A percentile compares a stretch with the other conserved stretches of the same genome.
phyloP scores from a whole-genome alignment of 2,329 filamentous ascomycete species.

The Penicillium corylophilum region DNA sequence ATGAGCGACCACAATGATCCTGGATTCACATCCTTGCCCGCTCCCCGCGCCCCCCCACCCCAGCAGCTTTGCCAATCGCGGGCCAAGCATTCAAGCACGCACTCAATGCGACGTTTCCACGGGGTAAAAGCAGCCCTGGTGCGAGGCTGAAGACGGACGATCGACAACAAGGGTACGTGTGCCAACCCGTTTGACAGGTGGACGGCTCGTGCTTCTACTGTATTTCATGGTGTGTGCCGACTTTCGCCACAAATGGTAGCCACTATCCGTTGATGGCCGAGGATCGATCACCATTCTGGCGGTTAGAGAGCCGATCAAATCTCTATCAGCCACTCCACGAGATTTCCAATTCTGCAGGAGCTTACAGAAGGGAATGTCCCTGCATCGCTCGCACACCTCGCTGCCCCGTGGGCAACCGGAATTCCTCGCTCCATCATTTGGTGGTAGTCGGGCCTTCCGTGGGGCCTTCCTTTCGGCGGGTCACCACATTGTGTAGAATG shows the following conservation, averaged over 20 bases:
- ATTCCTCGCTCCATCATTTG: background rate
- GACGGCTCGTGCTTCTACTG: background rate
- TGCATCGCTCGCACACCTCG: background rate
- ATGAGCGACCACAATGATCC: background rate
- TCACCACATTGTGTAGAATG: background rate
- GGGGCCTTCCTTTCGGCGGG: background rate
- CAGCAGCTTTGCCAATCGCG: background rate
- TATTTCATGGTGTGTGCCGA: no score
- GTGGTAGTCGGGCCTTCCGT: background rate
- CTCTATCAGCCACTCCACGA: background rate
- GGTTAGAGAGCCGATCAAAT: background rate
- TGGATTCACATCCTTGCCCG: background rate
- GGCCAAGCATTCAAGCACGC: background rate
- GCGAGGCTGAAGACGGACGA: background rate
- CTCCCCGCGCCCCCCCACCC: no score
- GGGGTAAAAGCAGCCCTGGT: background rate
- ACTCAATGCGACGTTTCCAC: background rate
- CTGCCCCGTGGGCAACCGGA: background rate
- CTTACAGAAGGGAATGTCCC: conserved; percentile 3
- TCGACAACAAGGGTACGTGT: conserved; percentile 9
- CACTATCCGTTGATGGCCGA: background rate
- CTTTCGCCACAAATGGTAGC: background rate
- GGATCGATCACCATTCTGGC: background rate
- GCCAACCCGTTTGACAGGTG: conserved; percentile 1
- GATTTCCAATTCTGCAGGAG: conserved; percentile 1